Base-by-base conservation (phyloP, 441 rosid species). In the Populus hybrid region DNA sequence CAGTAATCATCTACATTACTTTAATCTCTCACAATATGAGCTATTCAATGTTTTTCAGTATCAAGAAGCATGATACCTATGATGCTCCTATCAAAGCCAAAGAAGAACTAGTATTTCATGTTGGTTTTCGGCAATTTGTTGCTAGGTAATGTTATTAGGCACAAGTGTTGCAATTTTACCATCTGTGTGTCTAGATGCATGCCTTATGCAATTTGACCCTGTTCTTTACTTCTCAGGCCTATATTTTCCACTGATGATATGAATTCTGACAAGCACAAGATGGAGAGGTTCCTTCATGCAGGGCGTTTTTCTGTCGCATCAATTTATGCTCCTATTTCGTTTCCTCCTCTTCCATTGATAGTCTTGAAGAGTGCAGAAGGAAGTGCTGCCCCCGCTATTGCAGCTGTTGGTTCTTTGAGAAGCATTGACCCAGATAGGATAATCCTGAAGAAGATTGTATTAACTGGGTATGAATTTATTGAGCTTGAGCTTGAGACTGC, bases 281-380 rank as follows among this genome's bases (percentile, higher is more conserved):
- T 96, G 99, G 98, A 92, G 84, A 93, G 98, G 77, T 94, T 94
- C 83, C 93, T 96, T 78, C 99, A 92, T 72, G 86, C 95, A 0
- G 97, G 98, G 8, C 76, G 90, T 73, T 94, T 93, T 82, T 88
- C 92, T 3, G 74, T 90, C 3, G 99, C 98, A 78, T 96, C 98
- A 67, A 78, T 92, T 71, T 96, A 90, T 80, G 98, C 94, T n/a
- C 98, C 98, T 38, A 89, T 96, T 82, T 90, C 91, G 33, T 96
- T 93, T 86, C 92, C 94, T 56, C 78, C 94, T 53, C 98, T 90
- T 83, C 99, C 98, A 79, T 76, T 92, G 87, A 85, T 96, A 67
- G 98, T 72, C 74, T 76, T 96, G 82, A 96, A 94, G 91, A 81
- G 78, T 73, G 85, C 76, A 20, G 89, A 82, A 64, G 90, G 86